These are phyloP conservation scores for Chytriomyces hyalinus DNA, from an alignment of 192 early-diverging fungal genomes.

Conservation along the genomic window DNA sequence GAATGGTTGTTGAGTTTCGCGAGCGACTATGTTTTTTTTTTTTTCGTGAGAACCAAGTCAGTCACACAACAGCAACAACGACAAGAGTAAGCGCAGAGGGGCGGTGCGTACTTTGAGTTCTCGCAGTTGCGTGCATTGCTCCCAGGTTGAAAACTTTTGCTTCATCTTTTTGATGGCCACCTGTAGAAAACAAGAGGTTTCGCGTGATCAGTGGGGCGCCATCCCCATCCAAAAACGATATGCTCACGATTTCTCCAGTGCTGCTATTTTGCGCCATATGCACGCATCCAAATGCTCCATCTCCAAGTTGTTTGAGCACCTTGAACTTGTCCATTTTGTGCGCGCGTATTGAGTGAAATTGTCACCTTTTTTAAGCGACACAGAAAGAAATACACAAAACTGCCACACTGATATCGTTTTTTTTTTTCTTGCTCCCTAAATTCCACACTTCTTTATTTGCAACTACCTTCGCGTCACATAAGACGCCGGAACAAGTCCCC, in stretches of 20 bases:
- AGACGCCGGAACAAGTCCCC: conserved; percentile 28
- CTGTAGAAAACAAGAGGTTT: conserved; percentile 45
- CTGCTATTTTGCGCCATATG: conserved; percentile 66
- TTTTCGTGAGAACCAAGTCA: not conserved
- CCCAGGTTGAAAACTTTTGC: conserved; percentile 72
- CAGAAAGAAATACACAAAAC: too few species aligned
- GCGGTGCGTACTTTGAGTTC: conserved; percentile 70
- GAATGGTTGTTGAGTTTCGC: conserved; percentile 75
- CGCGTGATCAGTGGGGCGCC: not conserved
- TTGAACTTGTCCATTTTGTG: conserved; percentile 60
- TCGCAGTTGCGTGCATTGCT: conserved; percentile 71
- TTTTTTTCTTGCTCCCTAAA: too few species aligned
- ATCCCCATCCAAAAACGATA: not conserved
- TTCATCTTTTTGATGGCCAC: conserved; percentile 93
- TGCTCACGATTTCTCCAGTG: conserved; percentile 69
- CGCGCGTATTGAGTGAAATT: too few species aligned
- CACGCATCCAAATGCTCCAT: conserved; percentile 84
- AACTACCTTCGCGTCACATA: conserved; percentile 19
- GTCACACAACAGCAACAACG: not conserved
- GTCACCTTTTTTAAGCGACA: too few species aligned
- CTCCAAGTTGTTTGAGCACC: conserved; percentile 73
- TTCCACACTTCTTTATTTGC: too few species aligned
- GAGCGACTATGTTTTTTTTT: conserved; percentile 56
- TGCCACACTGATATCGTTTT: too few species aligned
- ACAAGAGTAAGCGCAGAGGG: not conserved